phyloP scores from a whole-genome alignment of 1,284 basidiomycete genomes.

The Puccinia brachypodii region DNA sequence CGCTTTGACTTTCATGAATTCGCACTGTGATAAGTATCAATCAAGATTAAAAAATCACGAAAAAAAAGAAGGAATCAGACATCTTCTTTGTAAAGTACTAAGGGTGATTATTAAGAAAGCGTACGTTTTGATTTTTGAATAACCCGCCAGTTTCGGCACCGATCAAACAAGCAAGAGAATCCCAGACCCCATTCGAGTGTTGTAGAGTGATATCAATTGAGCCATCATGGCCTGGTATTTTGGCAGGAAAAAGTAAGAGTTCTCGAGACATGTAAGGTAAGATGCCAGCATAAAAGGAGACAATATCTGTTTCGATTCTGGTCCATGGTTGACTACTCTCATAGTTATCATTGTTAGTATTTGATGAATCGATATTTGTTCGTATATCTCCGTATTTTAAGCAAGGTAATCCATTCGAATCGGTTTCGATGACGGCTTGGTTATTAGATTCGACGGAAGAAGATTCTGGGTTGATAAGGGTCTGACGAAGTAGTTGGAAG shows the following conservation, averaged over 20 bases:
- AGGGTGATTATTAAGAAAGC: background rate
- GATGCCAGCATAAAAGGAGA: constrained; percentile 39
- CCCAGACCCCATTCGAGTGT: background rate
- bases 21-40: background rate
- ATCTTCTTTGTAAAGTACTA: background rate
- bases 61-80: background rate
- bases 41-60: background rate
- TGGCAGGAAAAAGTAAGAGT: constrained; percentile 32
- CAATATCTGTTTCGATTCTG: constrained; percentile 18
- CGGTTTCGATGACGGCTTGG: background rate
- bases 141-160: constrained; percentile 22
- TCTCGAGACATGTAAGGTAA: constrained; percentile 34
- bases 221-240: constrained; percentile 22
- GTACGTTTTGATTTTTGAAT: constrained; percentile 24
- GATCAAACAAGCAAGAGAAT: constrained; percentile 4
- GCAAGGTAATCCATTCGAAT: constrained; percentile 3
- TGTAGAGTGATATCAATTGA: constrained; percentile 33
- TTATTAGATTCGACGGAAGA: background rate
- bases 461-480: background rate
- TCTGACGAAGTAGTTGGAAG: background rate
- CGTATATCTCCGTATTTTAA: constrained; percentile 32
- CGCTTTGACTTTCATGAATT: constrained; percentile 38
- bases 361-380: background rate
- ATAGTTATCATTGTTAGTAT: background rate
- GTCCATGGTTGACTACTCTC: constrained; percentile 12